Conservation (phyloP, 306 rosid species). For the Trifolium subterraneum region DNA sequence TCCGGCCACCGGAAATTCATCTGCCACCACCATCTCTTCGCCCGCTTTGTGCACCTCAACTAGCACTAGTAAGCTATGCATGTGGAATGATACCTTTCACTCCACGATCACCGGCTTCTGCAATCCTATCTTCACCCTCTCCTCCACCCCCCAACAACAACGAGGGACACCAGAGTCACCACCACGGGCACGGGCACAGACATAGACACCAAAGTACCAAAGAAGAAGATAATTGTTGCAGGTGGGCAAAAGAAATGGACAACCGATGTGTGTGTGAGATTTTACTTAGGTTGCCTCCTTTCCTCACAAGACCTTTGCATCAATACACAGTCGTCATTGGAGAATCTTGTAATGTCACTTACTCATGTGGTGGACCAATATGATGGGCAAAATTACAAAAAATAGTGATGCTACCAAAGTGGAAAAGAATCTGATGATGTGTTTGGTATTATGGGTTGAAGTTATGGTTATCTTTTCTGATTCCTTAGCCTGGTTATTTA, state of each 20-base stretch:
- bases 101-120: slow-evolving; percentile 42
- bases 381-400: slow-evolving; percentile 27
- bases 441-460: slow-evolving; percentile 32
- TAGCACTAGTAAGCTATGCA: slow-evolving; percentile 72
- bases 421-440: slow-evolving; percentile 25
- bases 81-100: slow-evolving; percentile 57
- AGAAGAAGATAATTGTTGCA: slow-evolving; percentile 69
- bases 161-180: slow-evolving; percentile 20
- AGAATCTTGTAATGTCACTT: slow-evolving; percentile 58
- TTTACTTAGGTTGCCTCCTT: slow-evolving; percentile 51
- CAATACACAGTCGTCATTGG: slow-evolving; percentile 55
- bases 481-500: slow-evolving; percentile 22
- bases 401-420: slow-evolving; percentile 20
- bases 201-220: not conserved
- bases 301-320: slow-evolving; percentile 69
- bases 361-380: slow-evolving; percentile 63
- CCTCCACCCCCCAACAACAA: not conserved
- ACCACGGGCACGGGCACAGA: slow-evolving; percentile 25
- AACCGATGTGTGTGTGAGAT: slow-evolving; percentile 71
- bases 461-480: slow-evolving; percentile 35
- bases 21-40: slow-evolving; percentile 38
- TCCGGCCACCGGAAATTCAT: slow-evolving; percentile 2
- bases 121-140: not conserved
- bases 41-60: slow-evolving; percentile 74
- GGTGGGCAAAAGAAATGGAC: slow-evolving; percentile 74